Evolutionary conservation across 2,329 filamentous ascomycete species (phyloP).

Genomic region (Emmonsiellopsis sp.): DNA sequence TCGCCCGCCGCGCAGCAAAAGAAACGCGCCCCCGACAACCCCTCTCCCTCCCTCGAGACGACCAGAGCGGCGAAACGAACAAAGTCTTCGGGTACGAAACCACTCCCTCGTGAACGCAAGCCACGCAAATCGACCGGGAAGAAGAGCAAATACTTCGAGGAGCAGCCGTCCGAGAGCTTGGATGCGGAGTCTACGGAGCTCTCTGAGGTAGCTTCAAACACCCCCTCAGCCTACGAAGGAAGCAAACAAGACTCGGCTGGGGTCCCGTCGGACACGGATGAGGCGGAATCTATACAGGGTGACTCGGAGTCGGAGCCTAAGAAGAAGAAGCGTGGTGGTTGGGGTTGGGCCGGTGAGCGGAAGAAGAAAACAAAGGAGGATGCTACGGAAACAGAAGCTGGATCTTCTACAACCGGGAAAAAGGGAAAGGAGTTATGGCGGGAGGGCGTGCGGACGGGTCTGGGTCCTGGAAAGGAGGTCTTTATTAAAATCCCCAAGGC

Average conservation of each 20-base stretch:
- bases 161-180: constrained; percentile 25
- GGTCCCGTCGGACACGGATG: constrained; percentile 8
- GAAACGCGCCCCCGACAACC: constrained; percentile 14
- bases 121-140: constrained; percentile 30
- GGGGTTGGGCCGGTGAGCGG: constrained; percentile 11
- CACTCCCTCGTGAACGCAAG: constrained; percentile 10
- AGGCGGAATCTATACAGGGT: constrained; percentile 4
- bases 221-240: constrained; percentile 24
- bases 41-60: constrained; percentile 19
- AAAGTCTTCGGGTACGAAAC: constrained; percentile 8
- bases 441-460: constrained; percentile 43
- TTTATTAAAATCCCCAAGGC: constrained; percentile 56
- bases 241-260: constrained; percentile 44
- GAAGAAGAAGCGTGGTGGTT: constrained; percentile 16
- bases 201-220: constrained; percentile 17
- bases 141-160: constrained; percentile 44
- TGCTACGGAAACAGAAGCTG: constrained; percentile 5
- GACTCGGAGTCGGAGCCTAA: constrained; percentile 10
- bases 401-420: background rate
- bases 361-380: constrained; percentile 6
- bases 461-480: constrained; percentile 51
- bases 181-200: constrained; percentile 13
- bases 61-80: constrained; percentile 8
- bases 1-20: constrained; percentile 14
- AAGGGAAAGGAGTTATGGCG: constrained; percentile 46